These are phyloP conservation scores for Jimgerdemannia lactiflua DNA, from an alignment of 192 early-diverging fungal genomes.

Conservation along the genomic window DNA sequence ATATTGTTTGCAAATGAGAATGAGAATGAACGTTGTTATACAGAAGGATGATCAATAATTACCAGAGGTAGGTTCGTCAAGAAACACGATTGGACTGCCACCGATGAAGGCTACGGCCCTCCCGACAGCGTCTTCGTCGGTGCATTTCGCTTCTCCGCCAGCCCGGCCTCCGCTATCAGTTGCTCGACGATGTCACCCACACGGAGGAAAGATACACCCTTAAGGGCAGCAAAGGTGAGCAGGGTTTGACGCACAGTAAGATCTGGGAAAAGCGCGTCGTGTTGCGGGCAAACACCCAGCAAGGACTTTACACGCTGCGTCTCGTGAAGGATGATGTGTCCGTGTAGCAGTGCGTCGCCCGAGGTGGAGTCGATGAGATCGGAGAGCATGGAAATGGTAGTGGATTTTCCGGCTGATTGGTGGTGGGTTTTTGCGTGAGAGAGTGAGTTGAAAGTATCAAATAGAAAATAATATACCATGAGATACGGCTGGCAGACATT, in stretches of 20 bases:
- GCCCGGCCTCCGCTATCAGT: slow-evolving; percentile 46
- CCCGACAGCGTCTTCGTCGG: slow-evolving; percentile 62
- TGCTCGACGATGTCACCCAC: slow-evolving; percentile 42
- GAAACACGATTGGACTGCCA: slow-evolving; percentile 63
- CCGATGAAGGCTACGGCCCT: slow-evolving; percentile 76
- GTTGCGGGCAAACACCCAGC: slow-evolving; percentile 74
- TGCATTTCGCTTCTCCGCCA: slow-evolving; percentile 51
- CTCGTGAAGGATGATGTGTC: slow-evolving; percentile 51
- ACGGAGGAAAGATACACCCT: slow-evolving; percentile 48
- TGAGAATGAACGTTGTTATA: too few species aligned
- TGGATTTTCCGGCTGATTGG: slow-evolving; percentile 50
- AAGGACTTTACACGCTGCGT: slow-evolving; percentile 51
- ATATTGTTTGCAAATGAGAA: too few species aligned
- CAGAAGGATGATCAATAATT: too few species aligned
- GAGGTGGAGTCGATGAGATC: slow-evolving; percentile 55
- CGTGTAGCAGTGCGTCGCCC: slow-evolving; percentile 55
- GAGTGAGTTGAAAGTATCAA: too few species aligned
- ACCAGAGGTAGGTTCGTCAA: slow-evolving; percentile 73
- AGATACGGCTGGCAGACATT: too few species aligned
- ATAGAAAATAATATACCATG: too few species aligned
- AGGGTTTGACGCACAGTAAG: slow-evolving; percentile 66
- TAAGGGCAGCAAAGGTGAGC: slow-evolving; percentile 68
- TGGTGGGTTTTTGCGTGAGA: too few species aligned
- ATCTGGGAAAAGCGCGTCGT: slow-evolving; percentile 75
- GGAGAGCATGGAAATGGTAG: slow-evolving; percentile 54